Conservation (phyloP, 306 rosid species). For the Hippophae gyantsensis region DNA sequence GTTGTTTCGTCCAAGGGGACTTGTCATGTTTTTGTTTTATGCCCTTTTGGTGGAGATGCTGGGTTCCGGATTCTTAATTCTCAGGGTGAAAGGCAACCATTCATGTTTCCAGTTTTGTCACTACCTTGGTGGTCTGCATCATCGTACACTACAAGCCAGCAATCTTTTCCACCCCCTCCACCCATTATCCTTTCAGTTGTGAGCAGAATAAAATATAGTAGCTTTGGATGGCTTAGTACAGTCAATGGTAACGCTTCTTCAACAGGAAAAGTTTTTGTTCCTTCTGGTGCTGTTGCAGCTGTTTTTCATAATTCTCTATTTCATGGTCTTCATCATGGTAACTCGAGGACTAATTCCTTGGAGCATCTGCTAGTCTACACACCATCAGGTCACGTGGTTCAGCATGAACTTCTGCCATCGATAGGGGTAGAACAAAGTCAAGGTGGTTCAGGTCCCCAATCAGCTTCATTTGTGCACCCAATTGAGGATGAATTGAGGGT, state of each 20-base stretch:
- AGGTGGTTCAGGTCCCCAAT: constrained; percentile 30
- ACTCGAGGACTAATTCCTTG: constrained; percentile 44
- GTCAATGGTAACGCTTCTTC: constrained; percentile 36
- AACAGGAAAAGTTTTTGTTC: constrained; percentile 78
- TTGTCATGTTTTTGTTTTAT: constrained; percentile 70
- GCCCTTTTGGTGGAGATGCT: constrained; percentile 87
- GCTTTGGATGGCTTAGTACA: constrained; percentile 88
- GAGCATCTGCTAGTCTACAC: constrained; percentile 78
- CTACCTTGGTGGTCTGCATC: constrained; percentile 85
- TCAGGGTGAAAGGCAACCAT: constrained; percentile 49
- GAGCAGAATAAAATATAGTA: constrained; percentile 85
- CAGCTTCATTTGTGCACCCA: constrained; percentile 40
- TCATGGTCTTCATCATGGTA: constrained; percentile 29
- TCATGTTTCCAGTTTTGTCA: constrained; percentile 54
- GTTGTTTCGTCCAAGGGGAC: constrained; percentile 89
- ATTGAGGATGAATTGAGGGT: constrained; percentile 79
- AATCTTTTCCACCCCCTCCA: constrained; percentile 57
- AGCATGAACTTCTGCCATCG: constrained; percentile 23
- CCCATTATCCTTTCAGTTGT: constrained; percentile 70
- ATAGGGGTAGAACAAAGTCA: constrained; percentile 50
- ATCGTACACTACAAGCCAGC: constrained; percentile 40
- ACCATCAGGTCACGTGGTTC: neutral
- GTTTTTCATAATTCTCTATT: constrained; percentile 29
- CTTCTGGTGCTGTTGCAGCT: constrained; percentile 90
- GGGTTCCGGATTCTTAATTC: constrained; percentile 54